These are phyloP conservation scores for Tilletia walkeri DNA, from an alignment of 1,284 basidiomycete genomes.

Conservation along the genomic window DNA sequence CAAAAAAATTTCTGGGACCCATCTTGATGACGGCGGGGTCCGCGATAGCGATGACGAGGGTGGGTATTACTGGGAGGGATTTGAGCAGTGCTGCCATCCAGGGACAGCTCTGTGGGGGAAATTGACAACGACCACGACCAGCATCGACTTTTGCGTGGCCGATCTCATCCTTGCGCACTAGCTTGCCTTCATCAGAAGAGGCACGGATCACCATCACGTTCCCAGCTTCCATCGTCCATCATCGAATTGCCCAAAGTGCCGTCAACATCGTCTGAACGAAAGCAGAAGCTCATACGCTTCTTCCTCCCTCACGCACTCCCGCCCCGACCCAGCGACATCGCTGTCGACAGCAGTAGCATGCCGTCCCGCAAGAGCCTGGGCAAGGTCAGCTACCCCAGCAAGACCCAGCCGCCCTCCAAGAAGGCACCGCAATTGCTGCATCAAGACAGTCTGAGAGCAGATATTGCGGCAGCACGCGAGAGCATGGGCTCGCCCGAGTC, in stretches of 20 bases:
- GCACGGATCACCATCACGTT: not conserved
- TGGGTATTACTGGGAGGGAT: too few relatives aligned
- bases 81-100: too few relatives aligned
- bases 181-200: not conserved
- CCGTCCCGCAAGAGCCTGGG: not conserved
- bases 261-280: not conserved
- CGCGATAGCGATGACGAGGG: too few relatives aligned
- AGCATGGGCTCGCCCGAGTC: constrained; percentile 3
- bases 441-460: constrained; percentile 12
- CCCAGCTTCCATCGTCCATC: not conserved
- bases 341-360: not conserved
- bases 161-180: too few relatives aligned
- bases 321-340: not conserved
- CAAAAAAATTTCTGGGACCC: too few relatives aligned
- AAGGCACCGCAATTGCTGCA: not conserved
- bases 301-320: constrained; percentile 8
- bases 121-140: not conserved
- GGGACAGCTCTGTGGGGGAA: too few relatives aligned
- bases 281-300: constrained; percentile 19
- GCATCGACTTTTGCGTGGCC: not conserved
- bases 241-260: constrained; percentile 6
- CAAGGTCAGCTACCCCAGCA: constrained; percentile 2
- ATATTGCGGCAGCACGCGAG: constrained; percentile 10
- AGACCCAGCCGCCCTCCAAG: not conserved
- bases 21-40: too few relatives aligned